These are phyloP conservation scores for Tolypocladium capitatum DNA, from an alignment of 2,329 filamentous ascomycete genomes.

Conservation along the genomic window DNA sequence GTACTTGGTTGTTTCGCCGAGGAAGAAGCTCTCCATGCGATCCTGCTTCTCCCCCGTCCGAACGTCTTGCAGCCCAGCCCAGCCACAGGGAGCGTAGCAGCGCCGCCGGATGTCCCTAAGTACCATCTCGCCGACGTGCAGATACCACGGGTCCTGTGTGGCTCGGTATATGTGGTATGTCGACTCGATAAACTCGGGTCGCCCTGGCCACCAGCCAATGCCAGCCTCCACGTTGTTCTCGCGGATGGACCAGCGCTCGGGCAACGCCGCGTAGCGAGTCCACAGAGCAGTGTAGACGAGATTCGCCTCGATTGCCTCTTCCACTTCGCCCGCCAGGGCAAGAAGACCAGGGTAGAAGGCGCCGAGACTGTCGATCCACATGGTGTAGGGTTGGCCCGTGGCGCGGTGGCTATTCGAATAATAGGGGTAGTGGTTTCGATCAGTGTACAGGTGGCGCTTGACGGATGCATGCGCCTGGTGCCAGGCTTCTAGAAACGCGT, in stretches of 20 bases:
- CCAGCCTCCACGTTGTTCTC: conserved; percentile 76
- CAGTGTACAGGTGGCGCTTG: conserved; percentile 80
- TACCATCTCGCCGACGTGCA: conserved; percentile 93
- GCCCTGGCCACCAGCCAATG: conserved; percentile 86
- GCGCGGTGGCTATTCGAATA: conserved; percentile 82
- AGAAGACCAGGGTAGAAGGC: conserved; percentile 91
- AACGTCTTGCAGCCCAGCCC: conserved; percentile 79
- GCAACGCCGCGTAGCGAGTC: conserved; percentile 87
- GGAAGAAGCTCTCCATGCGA: conserved; percentile 97
- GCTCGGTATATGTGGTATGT: conserved; percentile 93
- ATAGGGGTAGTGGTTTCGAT: conserved; percentile 66
- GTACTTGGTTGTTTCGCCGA: conserved; percentile 94
- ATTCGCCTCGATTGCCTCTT: conserved; percentile 83
- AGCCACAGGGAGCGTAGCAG: conserved; percentile 85
- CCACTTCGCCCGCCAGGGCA: conserved; percentile 72
- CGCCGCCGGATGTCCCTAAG: conserved; percentile 74
- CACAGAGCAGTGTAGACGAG: conserved; percentile 85
- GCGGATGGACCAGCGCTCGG: conserved; percentile 83
- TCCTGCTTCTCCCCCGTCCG: conserved; percentile 75
- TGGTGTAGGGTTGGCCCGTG: conserved; percentile 76
- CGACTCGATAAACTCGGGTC: conserved; percentile 94
- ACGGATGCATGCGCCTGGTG: conserved; percentile 75
- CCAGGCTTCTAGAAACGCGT: conserved; percentile 73
- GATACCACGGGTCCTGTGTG: conserved; percentile 89
- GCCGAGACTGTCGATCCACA: conserved; percentile 92